Evolutionary conservation across 441 rosid genomes (phyloP).

Genomic region (Metrosideros polymorpha): DNA sequence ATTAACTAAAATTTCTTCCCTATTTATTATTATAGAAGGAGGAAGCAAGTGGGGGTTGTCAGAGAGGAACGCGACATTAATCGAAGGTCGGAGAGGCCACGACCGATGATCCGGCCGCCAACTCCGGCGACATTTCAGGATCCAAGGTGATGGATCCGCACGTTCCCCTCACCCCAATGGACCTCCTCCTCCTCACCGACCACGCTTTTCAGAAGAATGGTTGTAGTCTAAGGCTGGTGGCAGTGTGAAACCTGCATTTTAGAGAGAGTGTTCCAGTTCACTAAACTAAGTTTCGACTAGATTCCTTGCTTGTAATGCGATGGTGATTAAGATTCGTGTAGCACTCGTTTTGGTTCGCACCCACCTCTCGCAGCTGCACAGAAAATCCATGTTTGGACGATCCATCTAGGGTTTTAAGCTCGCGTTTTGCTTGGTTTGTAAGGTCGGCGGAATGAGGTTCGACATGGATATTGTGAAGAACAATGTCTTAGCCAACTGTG

Average conservation of each 20-base stretch:
- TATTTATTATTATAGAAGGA: neutral
- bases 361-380: too few species aligned
- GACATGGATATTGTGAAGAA: too few species aligned
- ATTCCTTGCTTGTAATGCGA: neutral
- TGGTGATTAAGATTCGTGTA: neutral
- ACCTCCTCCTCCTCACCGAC: neutral
- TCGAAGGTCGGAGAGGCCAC: neutral
- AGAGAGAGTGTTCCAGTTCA: rapidly evolving
- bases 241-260: neutral
- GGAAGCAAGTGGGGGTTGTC: neutral
- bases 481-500: too few species aligned
- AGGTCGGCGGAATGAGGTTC: neutral
- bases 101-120: neutral
- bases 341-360: neutral
- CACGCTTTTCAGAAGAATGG: neutral
- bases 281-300: neutral
- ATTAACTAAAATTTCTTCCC: neutral
- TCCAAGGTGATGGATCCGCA: neutral
- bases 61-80: neutral
- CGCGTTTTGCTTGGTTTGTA: neutral
- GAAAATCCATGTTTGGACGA: neutral
- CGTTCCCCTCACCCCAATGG: neutral
- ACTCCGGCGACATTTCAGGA: neutral
- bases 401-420: neutral
- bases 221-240: neutral